These are phyloP conservation scores for Sisymbrium altissimum DNA, from an alignment of 345 rosid species.

Conservation along the genomic window DNA sequence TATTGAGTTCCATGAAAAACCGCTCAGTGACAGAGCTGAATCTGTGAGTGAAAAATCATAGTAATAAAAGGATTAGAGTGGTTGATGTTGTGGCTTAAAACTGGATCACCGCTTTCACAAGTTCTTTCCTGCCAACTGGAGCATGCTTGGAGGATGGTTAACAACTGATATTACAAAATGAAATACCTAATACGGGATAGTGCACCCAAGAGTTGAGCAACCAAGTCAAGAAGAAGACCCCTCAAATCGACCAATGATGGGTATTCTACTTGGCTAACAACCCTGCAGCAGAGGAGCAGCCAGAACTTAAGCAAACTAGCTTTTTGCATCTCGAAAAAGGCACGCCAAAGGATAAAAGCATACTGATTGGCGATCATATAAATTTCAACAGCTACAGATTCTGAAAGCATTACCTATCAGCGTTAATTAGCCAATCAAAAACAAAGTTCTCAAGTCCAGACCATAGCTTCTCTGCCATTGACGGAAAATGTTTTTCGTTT, in stretches of 20 bases:
- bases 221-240: conserved; percentile 92
- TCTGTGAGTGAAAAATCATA: conserved; percentile 42
- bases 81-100: conserved; percentile 9
- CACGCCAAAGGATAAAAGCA: conserved; percentile 1
- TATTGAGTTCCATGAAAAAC: conserved; percentile 88
- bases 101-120: background rate
- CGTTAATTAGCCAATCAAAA: conserved; percentile 97
- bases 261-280: conserved; percentile 97
- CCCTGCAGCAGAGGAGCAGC: conserved; percentile 49
- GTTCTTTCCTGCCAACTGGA: conserved; percentile 5
- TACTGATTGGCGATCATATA: conserved; percentile 9
- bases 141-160: background rate
- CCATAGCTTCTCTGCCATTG: conserved; percentile 91
- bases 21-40: conserved; percentile 98
- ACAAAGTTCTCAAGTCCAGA: conserved; percentile 98
- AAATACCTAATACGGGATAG: conserved; percentile 91
- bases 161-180: conserved; percentile 6
- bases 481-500: conserved; percentile 21
- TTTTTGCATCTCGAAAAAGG: conserved; percentile 1
- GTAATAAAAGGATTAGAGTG: conserved; percentile 14
- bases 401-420: conserved; percentile 68
- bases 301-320: conserved; percentile 13
- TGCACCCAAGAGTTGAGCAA: conserved; percentile 97
- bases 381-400: conserved; percentile 21
- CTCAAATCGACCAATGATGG: conserved; percentile 98